Base-by-base conservation (phyloP, 2,329 filamentous ascomycete species). In the Rhinocladiella similis region DNA sequence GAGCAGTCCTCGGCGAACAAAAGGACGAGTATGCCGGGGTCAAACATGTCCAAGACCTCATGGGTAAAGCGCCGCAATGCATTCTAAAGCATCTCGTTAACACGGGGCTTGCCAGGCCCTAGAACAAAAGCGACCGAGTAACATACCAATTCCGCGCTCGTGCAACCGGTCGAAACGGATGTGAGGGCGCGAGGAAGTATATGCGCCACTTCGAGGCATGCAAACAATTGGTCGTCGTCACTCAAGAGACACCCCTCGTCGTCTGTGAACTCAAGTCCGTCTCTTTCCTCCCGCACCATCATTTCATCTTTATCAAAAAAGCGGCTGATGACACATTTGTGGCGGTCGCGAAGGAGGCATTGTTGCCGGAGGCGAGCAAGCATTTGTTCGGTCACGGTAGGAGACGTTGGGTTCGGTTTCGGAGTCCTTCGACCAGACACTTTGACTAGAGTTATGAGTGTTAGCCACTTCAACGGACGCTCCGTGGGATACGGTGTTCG, bases 201-300 rank as follows among this genome's bases (percentile, higher is more conserved):
- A 49, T 67, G 59, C 13, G 63, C 61, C 4, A 66, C 63, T 61
- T 65, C 65, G 20, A 66, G 57, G n/a, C n/a, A n/a, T n/a, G n/a
- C n/a, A 53, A 52, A 62, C 29, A 59, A 39, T 45, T 62, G 56
- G 47, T 41, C 14, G 54, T 63, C 50, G 20, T 27, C 54, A 19
- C 33, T 49, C 16, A 65, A 47, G 9, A 58, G 53, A 5, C 60
- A 52, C 36, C 63, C 53, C 55, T 65, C 60, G 53, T 64, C 57
- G 41, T 66, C 65, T 46, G 53, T 61, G 22, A 48, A 57, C 53
- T 65, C 47, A 27, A 5, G 5, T 5, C 35, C 35, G 10, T 38
- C 35, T 38, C 35, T 38, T 38, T 13, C 5, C 35, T 10, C 5
- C 52, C 43, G 59, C 50, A 20, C 49, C 35, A 47, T 49, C 35